A percentile compares a stretch with the other conserved stretches of the same genome.
Evolutionary conservation across 768 basidiomycete species (phyloP).

Genomic region (Tremella fuciformis): DNA sequence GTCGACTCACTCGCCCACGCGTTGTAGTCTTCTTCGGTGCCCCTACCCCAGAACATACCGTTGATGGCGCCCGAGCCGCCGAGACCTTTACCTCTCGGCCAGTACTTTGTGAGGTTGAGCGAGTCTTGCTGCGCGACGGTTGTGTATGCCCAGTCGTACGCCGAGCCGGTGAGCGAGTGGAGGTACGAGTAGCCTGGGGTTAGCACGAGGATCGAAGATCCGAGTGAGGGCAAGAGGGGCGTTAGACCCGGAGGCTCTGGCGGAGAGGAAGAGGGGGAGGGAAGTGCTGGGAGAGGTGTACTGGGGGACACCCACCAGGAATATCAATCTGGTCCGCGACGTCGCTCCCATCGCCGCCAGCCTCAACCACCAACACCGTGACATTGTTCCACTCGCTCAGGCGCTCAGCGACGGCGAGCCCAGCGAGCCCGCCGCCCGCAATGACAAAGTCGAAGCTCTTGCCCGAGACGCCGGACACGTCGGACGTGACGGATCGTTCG

Average conservation of each 20-base stretch:
- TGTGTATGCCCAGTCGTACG: slow-evolving; percentile 43
- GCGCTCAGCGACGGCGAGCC: slow-evolving; percentile 56
- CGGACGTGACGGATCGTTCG: slow-evolving; percentile 25
- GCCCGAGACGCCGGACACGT: slow-evolving; percentile 25
- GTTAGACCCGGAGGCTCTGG: no score
- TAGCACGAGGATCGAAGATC: no score
- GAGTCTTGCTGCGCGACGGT: slow-evolving; percentile 39
- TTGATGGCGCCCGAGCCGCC: slow-evolving; percentile 70
- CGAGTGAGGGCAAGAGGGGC: no score
- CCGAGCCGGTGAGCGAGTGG: slow-evolving; percentile 30
- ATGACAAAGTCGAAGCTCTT: slow-evolving; percentile 58
- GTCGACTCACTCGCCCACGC: slow-evolving; percentile 41
- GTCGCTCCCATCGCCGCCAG: slow-evolving; percentile 48
- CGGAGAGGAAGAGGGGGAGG: no score
- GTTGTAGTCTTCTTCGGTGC: slow-evolving; percentile 31
- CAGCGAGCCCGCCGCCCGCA: slow-evolving; percentile 58
- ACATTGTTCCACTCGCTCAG: slow-evolving; percentile 57
- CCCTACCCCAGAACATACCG: slow-evolving; percentile 60
- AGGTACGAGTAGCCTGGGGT: slow-evolving; percentile 26
- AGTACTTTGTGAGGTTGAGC: slow-evolving; percentile 43
- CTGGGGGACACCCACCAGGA: slow-evolving; percentile 38
- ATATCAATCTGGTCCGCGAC: slow-evolving; percentile 46
- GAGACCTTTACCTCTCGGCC: slow-evolving; percentile 66
- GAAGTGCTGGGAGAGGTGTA: neutral
- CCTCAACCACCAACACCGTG: slow-evolving; percentile 56